phyloP scores from a whole-genome alignment of 306 rosid genomes.

The Rubus parviflorus region DNA sequence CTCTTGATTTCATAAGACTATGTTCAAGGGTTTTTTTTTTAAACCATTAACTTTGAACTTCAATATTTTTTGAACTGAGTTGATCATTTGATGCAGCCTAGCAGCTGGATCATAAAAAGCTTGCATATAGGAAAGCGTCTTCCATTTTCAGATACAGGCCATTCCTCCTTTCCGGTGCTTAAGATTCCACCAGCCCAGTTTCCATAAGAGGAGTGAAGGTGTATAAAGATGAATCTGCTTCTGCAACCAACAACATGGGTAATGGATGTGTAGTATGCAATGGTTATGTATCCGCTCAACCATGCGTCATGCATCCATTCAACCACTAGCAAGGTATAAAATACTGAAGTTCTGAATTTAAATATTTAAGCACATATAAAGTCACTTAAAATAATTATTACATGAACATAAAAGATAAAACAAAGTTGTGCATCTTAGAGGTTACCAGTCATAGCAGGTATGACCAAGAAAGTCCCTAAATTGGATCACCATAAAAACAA shows the following conservation, averaged over 20 bases:
- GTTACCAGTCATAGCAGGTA: constrained; percentile 3
- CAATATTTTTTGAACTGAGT: background rate
- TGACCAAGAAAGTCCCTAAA: background rate
- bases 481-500: background rate
- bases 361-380: background rate
- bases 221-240: constrained; percentile 32
- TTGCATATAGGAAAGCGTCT: constrained; percentile 70
- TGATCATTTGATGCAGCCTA: constrained; percentile 51
- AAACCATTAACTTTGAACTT: background rate
- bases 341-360: background rate
- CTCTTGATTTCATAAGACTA: background rate
- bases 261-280: background rate
- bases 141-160: constrained; percentile 40
- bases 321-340: background rate
- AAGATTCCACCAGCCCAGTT: constrained; percentile 33
- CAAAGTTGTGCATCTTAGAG: background rate
- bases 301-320: background rate
- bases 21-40: background rate
- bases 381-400: background rate
- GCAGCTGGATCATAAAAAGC: constrained; percentile 75
- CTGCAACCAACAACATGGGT: background rate
- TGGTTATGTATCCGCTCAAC: background rate
- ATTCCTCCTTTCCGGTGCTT: constrained; percentile 20
- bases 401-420: background rate
- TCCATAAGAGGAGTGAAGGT: constrained; percentile 44